A percentile compares a stretch with the other conserved stretches of the same genome.
phyloP scores from a whole-genome alignment of 108 stramenopile species.

The Cyclotella cryptica region DNA sequence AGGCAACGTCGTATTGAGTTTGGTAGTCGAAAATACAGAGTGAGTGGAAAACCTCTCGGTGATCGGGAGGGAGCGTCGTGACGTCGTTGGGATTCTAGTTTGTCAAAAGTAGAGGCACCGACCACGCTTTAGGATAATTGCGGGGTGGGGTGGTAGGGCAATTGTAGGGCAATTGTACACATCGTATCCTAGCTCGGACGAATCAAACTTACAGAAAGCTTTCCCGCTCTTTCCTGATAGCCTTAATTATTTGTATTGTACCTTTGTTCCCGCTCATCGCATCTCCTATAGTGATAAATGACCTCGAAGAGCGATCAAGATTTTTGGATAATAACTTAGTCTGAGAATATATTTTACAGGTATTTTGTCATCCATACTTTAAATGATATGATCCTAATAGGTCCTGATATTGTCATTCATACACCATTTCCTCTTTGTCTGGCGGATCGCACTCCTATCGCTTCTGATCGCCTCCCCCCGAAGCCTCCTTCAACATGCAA shows the following conservation, averaged over 20 bases:
- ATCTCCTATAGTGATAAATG: too few relatives aligned
- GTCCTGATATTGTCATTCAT: too few relatives aligned
- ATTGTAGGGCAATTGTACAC: slow-evolving; percentile 40
- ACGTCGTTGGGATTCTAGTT: slow-evolving; percentile 50
- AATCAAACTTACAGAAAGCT: slow-evolving; percentile 29
- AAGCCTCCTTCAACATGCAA: too few relatives aligned
- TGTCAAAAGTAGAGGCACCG: slow-evolving; percentile 21
- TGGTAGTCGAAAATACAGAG: slow-evolving; percentile 49
- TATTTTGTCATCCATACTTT: too few relatives aligned
- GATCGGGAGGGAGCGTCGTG: slow-evolving; percentile 10
- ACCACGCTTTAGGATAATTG: slow-evolving; percentile 50
- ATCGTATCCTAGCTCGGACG: slow-evolving; percentile 30
- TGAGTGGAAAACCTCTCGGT: slow-evolving; percentile 40
- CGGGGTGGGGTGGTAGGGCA: slow-evolving; percentile 38
- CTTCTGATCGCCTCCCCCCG: too few relatives aligned
- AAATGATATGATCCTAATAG: too few relatives aligned
- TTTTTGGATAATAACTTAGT: too few relatives aligned
- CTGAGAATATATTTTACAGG: too few relatives aligned
- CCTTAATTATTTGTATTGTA: slow-evolving; percentile 26
- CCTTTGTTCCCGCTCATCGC: slow-evolving; percentile 11
- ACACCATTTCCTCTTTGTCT: too few relatives aligned
- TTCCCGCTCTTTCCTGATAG: too few relatives aligned
- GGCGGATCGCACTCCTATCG: too few relatives aligned
- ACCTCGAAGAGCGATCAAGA: too few relatives aligned
- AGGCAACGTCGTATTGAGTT: slow-evolving; percentile 43